phyloP scores from a whole-genome alignment of 2,329 filamentous ascomycete species.

The Leptoxyphium fumago region DNA sequence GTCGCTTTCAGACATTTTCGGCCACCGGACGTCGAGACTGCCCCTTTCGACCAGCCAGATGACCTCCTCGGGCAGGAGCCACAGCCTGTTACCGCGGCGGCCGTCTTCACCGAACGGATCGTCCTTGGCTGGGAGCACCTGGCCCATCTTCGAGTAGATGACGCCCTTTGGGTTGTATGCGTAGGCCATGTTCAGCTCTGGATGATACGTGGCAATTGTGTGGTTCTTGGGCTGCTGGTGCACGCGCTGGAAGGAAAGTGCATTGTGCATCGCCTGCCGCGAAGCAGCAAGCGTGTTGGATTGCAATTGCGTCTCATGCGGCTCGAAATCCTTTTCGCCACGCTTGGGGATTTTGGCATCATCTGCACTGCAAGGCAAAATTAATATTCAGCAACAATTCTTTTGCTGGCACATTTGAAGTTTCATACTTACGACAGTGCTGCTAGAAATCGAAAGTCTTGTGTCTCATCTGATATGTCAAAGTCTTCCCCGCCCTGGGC shows the following conservation, averaged over 20 bases:
- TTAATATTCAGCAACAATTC: background rate
- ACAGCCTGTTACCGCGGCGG: conserved; percentile 32
- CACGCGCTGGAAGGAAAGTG: conserved; percentile 60
- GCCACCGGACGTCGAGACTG: conserved; percentile 77
- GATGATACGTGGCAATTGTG: conserved; percentile 59
- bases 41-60: conserved; percentile 81
- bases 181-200: conserved; percentile 42
- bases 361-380: conserved; percentile 10
- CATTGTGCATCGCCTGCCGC: conserved; percentile 76
- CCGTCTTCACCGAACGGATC: conserved; percentile 19
- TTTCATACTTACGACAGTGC: conserved; percentile 30
- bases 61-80: conserved; percentile 84
- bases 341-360: conserved; percentile 59
- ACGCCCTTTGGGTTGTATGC: conserved; percentile 58
- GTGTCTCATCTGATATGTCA: conserved; percentile 61
- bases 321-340: conserved; percentile 95
- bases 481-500: conserved; percentile 60
- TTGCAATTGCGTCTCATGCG: conserved; percentile 75
- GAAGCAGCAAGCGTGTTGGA: conserved; percentile 64
- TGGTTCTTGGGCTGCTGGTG: conserved; percentile 50
- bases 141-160: conserved; percentile 64
- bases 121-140: conserved; percentile 42
- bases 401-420: background rate
- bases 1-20: conserved; percentile 19
- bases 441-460: conserved; percentile 68